These are phyloP conservation scores for Ziziphus jujuba DNA, from an alignment of 306 rosid genomes.

Conservation along the genomic window DNA sequence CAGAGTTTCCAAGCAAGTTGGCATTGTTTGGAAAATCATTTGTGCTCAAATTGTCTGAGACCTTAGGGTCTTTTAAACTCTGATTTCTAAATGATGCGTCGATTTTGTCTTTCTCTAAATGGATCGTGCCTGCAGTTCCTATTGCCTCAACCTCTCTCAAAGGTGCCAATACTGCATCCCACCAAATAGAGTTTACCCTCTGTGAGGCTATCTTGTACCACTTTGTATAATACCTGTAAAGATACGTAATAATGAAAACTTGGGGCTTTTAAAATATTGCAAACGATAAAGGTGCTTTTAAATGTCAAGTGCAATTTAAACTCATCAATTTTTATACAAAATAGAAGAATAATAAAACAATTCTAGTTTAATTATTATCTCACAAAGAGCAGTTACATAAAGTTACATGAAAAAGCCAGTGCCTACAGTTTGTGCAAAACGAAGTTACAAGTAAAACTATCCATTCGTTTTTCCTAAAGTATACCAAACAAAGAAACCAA, in stretches of 20 bases:
- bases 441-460: too few species aligned
- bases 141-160: constrained; percentile 69
- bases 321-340: background rate
- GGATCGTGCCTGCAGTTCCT: constrained; percentile 48
- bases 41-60: constrained; percentile 17
- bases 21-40: constrained; percentile 18
- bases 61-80: constrained; percentile 6
- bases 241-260: constrained; percentile 2
- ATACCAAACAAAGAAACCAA: too few species aligned
- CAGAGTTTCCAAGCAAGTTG: constrained; percentile 18
- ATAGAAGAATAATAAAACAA: background rate
- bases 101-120: constrained; percentile 23
- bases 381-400: background rate
- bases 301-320: background rate
- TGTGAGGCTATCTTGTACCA: constrained; percentile 84
- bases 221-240: constrained; percentile 74
- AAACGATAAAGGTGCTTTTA: background rate
- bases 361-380: background rate
- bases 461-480: too few species aligned
- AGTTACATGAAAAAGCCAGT: too few species aligned
- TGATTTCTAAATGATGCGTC: constrained; percentile 19
- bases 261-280: background rate
- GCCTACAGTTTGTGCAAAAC: too few species aligned
- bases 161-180: constrained; percentile 83
- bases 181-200: constrained; percentile 79